Base-by-base conservation (phyloP, 1,284 basidiomycete species). In the Cutaneotrichosporon dermatis region DNA sequence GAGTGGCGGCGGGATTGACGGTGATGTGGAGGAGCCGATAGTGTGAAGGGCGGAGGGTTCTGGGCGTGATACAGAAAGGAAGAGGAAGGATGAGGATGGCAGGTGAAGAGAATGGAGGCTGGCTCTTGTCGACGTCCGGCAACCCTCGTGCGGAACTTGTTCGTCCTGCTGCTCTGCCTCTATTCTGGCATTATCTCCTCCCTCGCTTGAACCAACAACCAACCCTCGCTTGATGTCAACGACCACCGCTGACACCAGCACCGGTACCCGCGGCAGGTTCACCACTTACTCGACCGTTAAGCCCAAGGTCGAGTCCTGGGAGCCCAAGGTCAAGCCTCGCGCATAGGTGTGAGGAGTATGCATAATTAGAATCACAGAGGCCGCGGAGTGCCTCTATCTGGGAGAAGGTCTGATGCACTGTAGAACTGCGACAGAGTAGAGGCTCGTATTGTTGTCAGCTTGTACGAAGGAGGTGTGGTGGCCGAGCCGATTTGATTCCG, bases 231-330 rank as follows among this genome's bases (percentile, higher is more conserved):
- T 25, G 8, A 33, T 7, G 25, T 13, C 16, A 9, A 33, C 4
- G 8, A 33, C 10, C 4, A 4, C 48, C 33, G 41, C 52, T 67
- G 40, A 58, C 51, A 40, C 6, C 56, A 61, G 61, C 70, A 96
- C 92, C 15, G 93, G 93, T 15, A 95, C 92, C 8, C 82, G 91
- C 55, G 92, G 89, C 59, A 89, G 89, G 10, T 96, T 88, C 82
- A 87, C 85, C 69, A 80, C 89, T 0, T 97, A 96, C 79, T 90
- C 90, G 70, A 96, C 93, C 3, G 86, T 82, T 39, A 83, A 82
- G 50, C 88, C 90, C 15, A 95, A 95, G 80, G 81, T 90, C 63
- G 81, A 82, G 43, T 82, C 86, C 11, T 97, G 94, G 93, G 83
- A 90, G 64, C 89, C 92, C 36, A 88, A 86, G 77, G 81, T 86